Percentiles rank a stretch among this genome's conserved stretches.
Evolutionary conservation across 495 filamentous ascomycete genomes (phyloP).

Genomic region (Ramalina peruviana): DNA sequence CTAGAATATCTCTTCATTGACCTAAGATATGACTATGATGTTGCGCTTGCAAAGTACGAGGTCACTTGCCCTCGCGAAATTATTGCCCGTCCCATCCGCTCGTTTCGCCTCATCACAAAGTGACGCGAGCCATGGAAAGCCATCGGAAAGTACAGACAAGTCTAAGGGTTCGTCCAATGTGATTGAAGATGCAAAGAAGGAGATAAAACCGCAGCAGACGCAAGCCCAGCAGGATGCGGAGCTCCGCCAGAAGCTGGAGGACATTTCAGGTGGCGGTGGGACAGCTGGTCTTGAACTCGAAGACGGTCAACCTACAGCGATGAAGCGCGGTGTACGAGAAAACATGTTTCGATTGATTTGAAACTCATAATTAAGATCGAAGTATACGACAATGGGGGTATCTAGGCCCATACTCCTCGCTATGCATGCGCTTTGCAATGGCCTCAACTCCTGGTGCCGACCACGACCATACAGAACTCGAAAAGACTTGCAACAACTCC

Average conservation of each 20-base stretch:
- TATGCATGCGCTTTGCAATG: background rate
- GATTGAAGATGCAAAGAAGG: too few species aligned
- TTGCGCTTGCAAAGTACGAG: too few species aligned
- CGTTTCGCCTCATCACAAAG: too few species aligned
- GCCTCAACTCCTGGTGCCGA: background rate
- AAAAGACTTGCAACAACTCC: too few species aligned
- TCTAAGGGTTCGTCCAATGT: too few species aligned
- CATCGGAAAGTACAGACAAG: too few species aligned
- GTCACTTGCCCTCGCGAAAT: too few species aligned
- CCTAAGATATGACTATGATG: background rate
- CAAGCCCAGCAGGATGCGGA: conserved; percentile 54
- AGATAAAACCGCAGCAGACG: conserved; percentile 21
- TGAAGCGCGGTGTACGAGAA: conserved; percentile 64
- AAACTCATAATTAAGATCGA: conserved; percentile 5
- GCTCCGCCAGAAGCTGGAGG: conserved; percentile 49
- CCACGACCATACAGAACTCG: too few species aligned
- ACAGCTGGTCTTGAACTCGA: conserved; percentile 68
- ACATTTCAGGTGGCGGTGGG: conserved; percentile 61
- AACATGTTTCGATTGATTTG: conserved; percentile 67
- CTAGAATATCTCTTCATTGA: background rate
- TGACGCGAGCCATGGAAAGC: too few species aligned
- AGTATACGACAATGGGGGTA: background rate
- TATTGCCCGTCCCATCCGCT: too few species aligned
- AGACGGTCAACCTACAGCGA: conserved; percentile 55
- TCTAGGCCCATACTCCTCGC: background rate